Evolutionary conservation across 371 early-diverging fungal species (phyloP).

Genomic region (Actinomucor elegans): DNA sequence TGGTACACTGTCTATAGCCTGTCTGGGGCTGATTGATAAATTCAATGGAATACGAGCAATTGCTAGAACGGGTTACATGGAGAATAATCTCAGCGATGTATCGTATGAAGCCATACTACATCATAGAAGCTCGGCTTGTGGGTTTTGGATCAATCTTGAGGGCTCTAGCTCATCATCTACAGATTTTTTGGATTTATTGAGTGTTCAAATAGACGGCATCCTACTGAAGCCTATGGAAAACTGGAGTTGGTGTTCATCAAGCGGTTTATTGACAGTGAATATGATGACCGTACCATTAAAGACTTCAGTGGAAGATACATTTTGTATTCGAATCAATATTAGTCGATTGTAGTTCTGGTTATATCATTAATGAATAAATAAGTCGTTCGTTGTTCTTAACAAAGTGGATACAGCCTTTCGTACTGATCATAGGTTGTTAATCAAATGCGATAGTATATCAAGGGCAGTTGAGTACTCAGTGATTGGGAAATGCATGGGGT

Average conservation of each 20-base stretch:
- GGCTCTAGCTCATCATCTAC: too few species aligned
- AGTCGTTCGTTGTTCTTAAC: too few species aligned
- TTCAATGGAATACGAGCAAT: constrained; percentile 17
- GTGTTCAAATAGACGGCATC: too few species aligned
- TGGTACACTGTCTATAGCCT: constrained; percentile 9
- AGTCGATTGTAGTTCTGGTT: too few species aligned
- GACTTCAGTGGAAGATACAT: neutral
- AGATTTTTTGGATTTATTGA: too few species aligned
- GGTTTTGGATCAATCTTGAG: constrained; percentile 24
- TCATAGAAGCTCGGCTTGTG: constrained; percentile 9
- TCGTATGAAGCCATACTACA: neutral
- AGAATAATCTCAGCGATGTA: too few species aligned
- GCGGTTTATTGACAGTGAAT: constrained; percentile 4
- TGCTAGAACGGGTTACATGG: neutral
- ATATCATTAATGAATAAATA: too few species aligned
- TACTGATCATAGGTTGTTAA: too few species aligned
- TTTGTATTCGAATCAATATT: constrained; percentile 1
- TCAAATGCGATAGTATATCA: too few species aligned
- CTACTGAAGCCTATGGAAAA: neutral
- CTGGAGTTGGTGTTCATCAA: constrained; percentile 5
- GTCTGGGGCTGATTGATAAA: constrained; percentile 26
- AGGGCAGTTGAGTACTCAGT: too few species aligned
- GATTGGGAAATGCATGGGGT: too few species aligned
- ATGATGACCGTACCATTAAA: constrained; percentile 9
- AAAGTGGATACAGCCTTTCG: too few species aligned